Evolutionary conservation across 176 grass and related monocot genomes (phyloP).

Genomic region (Bromus sterilis): DNA sequence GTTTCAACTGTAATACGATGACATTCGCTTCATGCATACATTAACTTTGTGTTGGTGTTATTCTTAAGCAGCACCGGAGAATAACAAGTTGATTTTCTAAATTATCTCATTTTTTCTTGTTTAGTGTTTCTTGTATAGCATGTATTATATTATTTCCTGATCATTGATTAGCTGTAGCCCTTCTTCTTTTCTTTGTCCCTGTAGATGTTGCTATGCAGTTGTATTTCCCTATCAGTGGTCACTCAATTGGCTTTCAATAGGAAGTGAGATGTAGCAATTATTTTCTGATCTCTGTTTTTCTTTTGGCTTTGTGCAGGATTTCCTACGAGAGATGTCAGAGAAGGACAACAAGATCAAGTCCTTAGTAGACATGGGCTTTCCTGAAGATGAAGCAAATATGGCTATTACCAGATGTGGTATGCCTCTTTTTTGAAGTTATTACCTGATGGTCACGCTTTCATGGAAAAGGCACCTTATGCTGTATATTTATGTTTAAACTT

Average conservation of each 20-base stretch:
- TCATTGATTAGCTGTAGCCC: not conserved
- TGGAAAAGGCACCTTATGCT: not conserved
- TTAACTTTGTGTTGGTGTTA: not conserved
- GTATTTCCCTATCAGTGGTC: not conserved
- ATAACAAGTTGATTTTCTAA: not conserved
- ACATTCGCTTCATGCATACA: not conserved
- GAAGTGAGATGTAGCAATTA: not conserved
- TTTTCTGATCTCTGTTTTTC: constrained; percentile 11
- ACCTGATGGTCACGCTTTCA: not conserved
- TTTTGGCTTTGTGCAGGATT: constrained; percentile 40
- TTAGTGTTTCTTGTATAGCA: not conserved
- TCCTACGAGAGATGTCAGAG: constrained; percentile 52
- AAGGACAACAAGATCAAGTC: constrained; percentile 42
- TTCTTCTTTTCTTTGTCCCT: not conserved
- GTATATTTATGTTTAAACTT: constrained; percentile 22
- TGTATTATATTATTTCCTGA: not conserved
- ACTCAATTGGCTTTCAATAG: not conserved
- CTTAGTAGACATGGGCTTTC: constrained; percentile 74
- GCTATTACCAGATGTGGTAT: constrained; percentile 87
- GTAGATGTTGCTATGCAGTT: not conserved
- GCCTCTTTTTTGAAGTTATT: constrained; percentile 16
- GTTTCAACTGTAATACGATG: not conserved
- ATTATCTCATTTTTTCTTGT: not conserved
- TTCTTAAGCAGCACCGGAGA: not conserved
- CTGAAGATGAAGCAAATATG: constrained; percentile 43